Base-by-base conservation (phyloP, 257 asterid species). In the Verbascum thapsus region DNA sequence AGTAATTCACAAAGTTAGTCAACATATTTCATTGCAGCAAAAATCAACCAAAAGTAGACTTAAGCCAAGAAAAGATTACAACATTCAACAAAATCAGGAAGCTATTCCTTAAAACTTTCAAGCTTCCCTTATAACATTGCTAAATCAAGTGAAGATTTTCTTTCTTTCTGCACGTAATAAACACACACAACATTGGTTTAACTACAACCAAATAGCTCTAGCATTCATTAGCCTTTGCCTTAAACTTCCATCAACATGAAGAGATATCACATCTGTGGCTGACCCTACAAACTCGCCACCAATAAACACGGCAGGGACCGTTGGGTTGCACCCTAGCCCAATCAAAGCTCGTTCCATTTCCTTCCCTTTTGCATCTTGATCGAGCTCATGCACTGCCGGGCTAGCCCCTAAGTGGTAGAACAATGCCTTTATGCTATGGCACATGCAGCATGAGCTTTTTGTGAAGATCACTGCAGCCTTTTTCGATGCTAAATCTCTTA, bases 361-460 rank as follows among this genome's bases (percentile, higher is more conserved):
- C 58, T 47, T 76, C 12, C 94, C 95, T 0, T 69, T 67, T 4
- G 77, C 15, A 7, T 84, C 88, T 0, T 86, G 81, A 42, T 89
- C 96, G 0, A 89, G 77, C 65, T 89, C 96, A 38, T 84, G 81
- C 34, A 89, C 78, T 0, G 81, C 88, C 3, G 95, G 96, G 73
- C 88, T 86, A 3, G 95, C 95, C 3, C 96, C 95, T 13, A 86
- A 63, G 3, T 89, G 89, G 22, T 86, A 80, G 67, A 88, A 88
- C 64, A 88, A 70, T 10, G 85, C 84, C 85, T 86, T 84, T 65
- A 86, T 77, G 86, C 88, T 84, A 51, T 88, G 90, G 66, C 94
- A 86, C 96, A 88, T 86, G 85, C 95, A 88, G 52, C 96, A 88
- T 26, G 95, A 76, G 76, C 96, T 88, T 70, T 86, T 86, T 7